Conservation (phyloP, 2,329 filamentous ascomycete species). For the Cladobotryum mycophilum region DNA sequence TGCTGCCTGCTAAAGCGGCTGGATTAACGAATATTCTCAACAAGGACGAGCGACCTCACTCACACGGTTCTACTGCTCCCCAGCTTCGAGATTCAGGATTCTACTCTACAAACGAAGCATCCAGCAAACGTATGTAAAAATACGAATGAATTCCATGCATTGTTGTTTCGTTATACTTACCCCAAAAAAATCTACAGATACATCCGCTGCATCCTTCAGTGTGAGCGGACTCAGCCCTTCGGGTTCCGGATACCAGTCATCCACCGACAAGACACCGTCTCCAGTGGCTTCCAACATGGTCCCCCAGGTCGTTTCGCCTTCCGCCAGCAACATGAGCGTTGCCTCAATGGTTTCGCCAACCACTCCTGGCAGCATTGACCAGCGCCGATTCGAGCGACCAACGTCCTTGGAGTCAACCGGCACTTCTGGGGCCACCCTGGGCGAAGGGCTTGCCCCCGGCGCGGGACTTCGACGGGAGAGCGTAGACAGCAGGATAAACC, state of each 20-base stretch:
- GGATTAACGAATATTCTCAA: conserved; percentile 36
- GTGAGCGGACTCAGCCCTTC: conserved; percentile 35
- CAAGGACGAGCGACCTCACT: conserved; percentile 25
- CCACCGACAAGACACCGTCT: conserved; percentile 56
- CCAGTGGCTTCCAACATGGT: conserved; percentile 47
- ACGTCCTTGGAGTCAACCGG: conserved; percentile 30
- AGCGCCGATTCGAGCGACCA: conserved; percentile 38
- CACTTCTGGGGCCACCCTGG: conserved; percentile 24
- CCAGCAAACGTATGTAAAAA: conserved; percentile 34
- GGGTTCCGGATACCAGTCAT: conserved; percentile 43
- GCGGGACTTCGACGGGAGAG: conserved; percentile 60
- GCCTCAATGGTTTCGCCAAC: conserved; percentile 60
- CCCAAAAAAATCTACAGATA: conserved; percentile 25
- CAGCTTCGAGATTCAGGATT: conserved; percentile 38
- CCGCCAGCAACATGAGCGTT: conserved; percentile 57
- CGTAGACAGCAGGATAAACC: conserved; percentile 72
- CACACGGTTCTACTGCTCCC: conserved; percentile 22
- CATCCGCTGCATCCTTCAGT: conserved; percentile 34
- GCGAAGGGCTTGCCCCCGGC: conserved; percentile 36
- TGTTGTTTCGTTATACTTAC: conserved; percentile 6
- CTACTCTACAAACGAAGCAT: conserved; percentile 37
- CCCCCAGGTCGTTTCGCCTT: conserved; percentile 49
- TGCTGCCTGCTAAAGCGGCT: conserved; percentile 26
- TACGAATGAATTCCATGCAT: conserved; percentile 5
- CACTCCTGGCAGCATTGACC: conserved; percentile 37